Evolutionary conservation across 1,139 yeast species (phyloP).

Genomic region (Blastobotrys arbuscula): DNA sequence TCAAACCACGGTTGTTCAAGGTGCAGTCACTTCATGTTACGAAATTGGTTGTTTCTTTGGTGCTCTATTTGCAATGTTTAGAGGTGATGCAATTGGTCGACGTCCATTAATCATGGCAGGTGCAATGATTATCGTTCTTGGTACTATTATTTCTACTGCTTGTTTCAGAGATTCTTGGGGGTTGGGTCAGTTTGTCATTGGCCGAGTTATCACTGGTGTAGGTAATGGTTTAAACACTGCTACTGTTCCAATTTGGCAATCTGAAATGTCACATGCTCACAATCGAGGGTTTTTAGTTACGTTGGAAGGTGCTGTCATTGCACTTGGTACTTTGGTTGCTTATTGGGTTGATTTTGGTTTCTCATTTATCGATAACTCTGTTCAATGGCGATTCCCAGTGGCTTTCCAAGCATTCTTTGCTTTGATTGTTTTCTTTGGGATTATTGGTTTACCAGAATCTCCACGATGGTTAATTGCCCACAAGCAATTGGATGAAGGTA

Average conservation of each 20-base stretch:
- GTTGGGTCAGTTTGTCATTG: slow-evolving; percentile 67
- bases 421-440: slow-evolving; percentile 18
- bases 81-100: slow-evolving; percentile 34
- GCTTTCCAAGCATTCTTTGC: slow-evolving; percentile 34
- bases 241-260: slow-evolving; percentile 81
- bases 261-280: slow-evolving; percentile 70
- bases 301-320: slow-evolving; percentile 67
- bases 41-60: slow-evolving; percentile 79
- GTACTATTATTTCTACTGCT: slow-evolving; percentile 53
- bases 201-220: slow-evolving; percentile 69
- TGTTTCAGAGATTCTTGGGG: slow-evolving; percentile 61
- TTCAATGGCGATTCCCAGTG: slow-evolving; percentile 44
- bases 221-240: slow-evolving; percentile 81
- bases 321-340: slow-evolving; percentile 66
- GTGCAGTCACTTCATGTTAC: slow-evolving; percentile 70
- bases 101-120: slow-evolving; percentile 44
- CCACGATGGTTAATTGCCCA: slow-evolving; percentile 50
- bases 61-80: slow-evolving; percentile 54
- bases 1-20: slow-evolving; percentile 39
- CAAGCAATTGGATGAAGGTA: slow-evolving; percentile 34
- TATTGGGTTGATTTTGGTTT: slow-evolving; percentile 66
- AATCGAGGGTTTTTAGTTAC: slow-evolving; percentile 69
- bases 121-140: slow-evolving; percentile 48
- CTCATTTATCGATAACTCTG: slow-evolving; percentile 41
- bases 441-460: slow-evolving; percentile 41